A percentile compares a stretch with the other conserved stretches of the same genome.
phyloP scores from a whole-genome alignment of 495 filamentous ascomycete species.

The Bathelium albidoporum region DNA sequence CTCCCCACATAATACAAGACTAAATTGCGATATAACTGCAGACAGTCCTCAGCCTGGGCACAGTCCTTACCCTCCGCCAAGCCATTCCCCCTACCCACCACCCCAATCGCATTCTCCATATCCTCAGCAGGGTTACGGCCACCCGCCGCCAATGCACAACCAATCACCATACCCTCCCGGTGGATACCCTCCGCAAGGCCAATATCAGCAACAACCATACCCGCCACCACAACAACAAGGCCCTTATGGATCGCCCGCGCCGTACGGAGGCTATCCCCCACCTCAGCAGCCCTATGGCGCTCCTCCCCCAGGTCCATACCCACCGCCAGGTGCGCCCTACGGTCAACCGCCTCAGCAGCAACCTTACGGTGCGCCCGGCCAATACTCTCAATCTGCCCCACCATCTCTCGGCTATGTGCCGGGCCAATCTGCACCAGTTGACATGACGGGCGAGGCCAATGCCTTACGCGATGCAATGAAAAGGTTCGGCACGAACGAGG shows the following conservation, averaged over 20 bases:
- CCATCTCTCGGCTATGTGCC: constrained; percentile 25
- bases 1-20: not conserved
- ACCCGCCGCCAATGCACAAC: constrained; percentile 18
- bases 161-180: constrained; percentile 18
- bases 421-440: constrained; percentile 16
- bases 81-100: not conserved
- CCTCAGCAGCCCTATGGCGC: constrained; percentile 9
- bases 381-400: constrained; percentile 12
- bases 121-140: constrained; percentile 30
- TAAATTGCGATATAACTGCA: not conserved
- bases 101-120: constrained; percentile 16
- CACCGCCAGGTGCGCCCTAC: constrained; percentile 7
- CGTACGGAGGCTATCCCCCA: constrained; percentile 10
- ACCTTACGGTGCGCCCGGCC: constrained; percentile 5
- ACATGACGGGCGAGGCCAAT: constrained; percentile 48
- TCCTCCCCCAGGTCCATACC: constrained; percentile 10
- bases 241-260: constrained; percentile 13
- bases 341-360: constrained; percentile 10
- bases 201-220: constrained; percentile 5
- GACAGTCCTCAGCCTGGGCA: not conserved
- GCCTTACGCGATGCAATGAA: constrained; percentile 74
- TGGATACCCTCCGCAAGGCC: constrained; percentile 33
- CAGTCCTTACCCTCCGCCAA: not conserved
- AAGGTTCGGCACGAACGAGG: constrained; percentile 82
- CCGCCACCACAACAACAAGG: constrained; percentile 7